Conservation (phyloP, 2,329 filamentous ascomycete species). For the Hawksworthiomyces lignivorus region DNA sequence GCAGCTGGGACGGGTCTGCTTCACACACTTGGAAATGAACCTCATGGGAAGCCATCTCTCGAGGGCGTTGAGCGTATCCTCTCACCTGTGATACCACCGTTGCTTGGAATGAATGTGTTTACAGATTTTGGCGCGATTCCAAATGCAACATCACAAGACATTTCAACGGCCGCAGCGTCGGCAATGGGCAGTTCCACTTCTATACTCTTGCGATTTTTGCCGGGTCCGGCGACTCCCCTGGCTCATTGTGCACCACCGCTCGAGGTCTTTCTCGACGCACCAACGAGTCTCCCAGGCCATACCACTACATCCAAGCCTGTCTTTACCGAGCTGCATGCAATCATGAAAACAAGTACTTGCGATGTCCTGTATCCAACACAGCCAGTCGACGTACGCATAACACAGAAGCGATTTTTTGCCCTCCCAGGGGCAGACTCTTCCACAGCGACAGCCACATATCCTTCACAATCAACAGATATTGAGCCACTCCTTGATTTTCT, state of each 20-base stretch:
- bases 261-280: slow-evolving; percentile 27
- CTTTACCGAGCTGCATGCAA: slow-evolving; percentile 16
- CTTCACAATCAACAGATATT: neutral
- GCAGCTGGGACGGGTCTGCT: neutral
- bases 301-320: no score
- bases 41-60: neutral
- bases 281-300: no score
- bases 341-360: slow-evolving; percentile 28
- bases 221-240: slow-evolving; percentile 21
- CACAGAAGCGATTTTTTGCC: slow-evolving; percentile 27
- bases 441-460: neutral
- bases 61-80: slow-evolving; percentile 29
- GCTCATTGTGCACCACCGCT: slow-evolving; percentile 20
- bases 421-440: slow-evolving; percentile 19
- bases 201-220: slow-evolving; percentile 40
- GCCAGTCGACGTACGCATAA: slow-evolving; percentile 41
- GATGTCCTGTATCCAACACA: slow-evolving; percentile 40
- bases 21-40: neutral
- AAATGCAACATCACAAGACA: slow-evolving; percentile 19
- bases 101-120: slow-evolving; percentile 35
- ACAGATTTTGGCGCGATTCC: no score
- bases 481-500: slow-evolving; percentile 36
- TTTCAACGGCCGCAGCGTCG: neutral
- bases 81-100: slow-evolving; percentile 38
- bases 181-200: slow-evolving; percentile 16